A percentile compares a stretch with the other conserved stretches of the same genome.
Conservation (phyloP, 768 basidiomycete species). For the Crepidotus variabilis region DNA sequence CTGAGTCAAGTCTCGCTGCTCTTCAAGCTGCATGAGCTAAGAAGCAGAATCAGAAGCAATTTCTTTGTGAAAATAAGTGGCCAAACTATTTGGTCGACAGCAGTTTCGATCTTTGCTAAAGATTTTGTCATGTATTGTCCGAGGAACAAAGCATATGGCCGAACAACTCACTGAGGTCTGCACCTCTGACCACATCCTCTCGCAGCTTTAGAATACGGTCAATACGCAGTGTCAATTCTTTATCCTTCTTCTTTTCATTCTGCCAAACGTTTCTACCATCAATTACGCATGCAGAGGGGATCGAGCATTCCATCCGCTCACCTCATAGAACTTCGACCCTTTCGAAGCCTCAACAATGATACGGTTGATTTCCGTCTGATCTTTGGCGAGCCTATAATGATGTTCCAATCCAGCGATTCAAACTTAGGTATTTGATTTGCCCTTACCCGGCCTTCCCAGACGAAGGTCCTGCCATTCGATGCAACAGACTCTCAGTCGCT, state of each 20-base stretch:
- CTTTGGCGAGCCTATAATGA: constrained; percentile 60
- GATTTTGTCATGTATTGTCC: constrained; percentile 11
- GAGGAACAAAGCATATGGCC: not conserved
- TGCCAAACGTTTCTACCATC: constrained; percentile 21
- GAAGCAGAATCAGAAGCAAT: not conserved
- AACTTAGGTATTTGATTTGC: not conserved
- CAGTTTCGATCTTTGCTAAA: constrained; percentile 56
- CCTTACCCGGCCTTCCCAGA: constrained; percentile 85
- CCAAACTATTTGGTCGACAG: constrained; percentile 65
- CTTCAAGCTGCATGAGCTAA: constrained; percentile 70
- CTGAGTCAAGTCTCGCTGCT: constrained; percentile 74
- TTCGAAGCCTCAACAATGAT: constrained; percentile 90
- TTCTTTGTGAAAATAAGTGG: not conserved
- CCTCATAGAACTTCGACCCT: constrained; percentile 91
- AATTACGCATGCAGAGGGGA: not conserved
- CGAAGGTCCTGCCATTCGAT: constrained; percentile 83
- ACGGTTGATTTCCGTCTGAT: constrained; percentile 81
- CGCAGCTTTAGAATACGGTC: constrained; percentile 60
- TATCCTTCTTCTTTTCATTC: constrained; percentile 91
- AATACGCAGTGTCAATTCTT: constrained; percentile 77
- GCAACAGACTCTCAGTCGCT: constrained; percentile 66
- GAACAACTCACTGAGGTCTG: constrained; percentile 52
- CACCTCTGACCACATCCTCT: constrained; percentile 52
- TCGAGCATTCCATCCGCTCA: constrained; percentile 20
- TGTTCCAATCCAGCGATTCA: not conserved